Evolutionary conservation across 1,139 yeast species (phyloP).

Genomic region (Lodderomyces parapsilosis): DNA sequence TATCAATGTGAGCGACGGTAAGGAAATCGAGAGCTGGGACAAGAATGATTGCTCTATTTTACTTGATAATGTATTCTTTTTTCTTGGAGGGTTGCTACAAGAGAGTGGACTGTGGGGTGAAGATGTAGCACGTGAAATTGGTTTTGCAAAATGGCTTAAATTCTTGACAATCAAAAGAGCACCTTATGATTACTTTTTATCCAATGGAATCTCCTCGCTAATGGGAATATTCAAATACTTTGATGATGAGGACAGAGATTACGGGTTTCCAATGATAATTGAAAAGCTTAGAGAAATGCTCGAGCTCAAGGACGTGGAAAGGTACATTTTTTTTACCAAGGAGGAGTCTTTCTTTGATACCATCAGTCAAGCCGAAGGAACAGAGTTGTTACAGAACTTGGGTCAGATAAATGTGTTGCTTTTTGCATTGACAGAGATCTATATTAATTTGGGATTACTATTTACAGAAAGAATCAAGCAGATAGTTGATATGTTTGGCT

Average conservation of each 20-base stretch:
- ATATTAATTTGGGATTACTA: constrained; percentile 49
- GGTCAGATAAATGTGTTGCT: constrained; percentile 38
- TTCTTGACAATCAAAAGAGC: constrained; percentile 46
- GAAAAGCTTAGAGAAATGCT: constrained; percentile 16
- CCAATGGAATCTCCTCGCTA: constrained; percentile 53
- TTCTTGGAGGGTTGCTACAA: constrained; percentile 47
- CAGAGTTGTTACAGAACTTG: constrained; percentile 32
- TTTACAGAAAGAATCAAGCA: constrained; percentile 50
- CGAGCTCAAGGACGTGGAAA: constrained; percentile 16
- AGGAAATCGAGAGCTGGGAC: constrained; percentile 55
- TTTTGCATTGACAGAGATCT: constrained; percentile 51
- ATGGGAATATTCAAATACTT: constrained; percentile 54
- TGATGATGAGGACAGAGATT: constrained; percentile 55
- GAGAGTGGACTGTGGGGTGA: constrained; percentile 51
- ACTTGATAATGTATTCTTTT: constrained; percentile 47
- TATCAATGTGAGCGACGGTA: constrained; percentile 36
- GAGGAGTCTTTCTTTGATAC: constrained; percentile 27
- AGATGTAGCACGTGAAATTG: constrained; percentile 38
- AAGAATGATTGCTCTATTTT: constrained; percentile 39
- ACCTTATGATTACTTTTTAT: constrained; percentile 60
- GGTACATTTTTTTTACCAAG: constrained; percentile 18
- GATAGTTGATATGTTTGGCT: constrained; percentile 44
- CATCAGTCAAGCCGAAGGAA: constrained; percentile 28
- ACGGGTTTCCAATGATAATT: constrained; percentile 38
- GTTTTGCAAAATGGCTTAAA: constrained; percentile 44